phyloP scores from a whole-genome alignment of 1,284 basidiomycete species.

The Sporisorium graminicola region DNA sequence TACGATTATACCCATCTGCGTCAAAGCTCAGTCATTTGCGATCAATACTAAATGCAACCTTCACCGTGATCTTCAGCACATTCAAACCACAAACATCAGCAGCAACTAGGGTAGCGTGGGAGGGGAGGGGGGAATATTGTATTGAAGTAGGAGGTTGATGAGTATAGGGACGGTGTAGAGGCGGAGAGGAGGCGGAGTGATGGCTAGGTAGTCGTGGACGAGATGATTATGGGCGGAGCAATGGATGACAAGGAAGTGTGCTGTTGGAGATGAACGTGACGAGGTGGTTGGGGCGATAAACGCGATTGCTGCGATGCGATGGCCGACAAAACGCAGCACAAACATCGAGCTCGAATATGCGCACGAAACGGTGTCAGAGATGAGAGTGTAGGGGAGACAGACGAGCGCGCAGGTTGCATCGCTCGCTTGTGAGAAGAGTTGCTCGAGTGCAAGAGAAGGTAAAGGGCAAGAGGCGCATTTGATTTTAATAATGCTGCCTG shows the following conservation, averaged over 20 bases:
- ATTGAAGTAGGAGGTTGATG: not conserved
- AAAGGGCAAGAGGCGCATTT: not conserved
- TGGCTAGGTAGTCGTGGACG: not conserved
- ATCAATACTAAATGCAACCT: not conserved
- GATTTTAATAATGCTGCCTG: not conserved
- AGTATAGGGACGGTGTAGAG: not conserved
- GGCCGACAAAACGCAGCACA: not conserved
- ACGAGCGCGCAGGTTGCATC: not conserved
- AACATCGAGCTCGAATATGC: not conserved
- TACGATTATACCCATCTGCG: not conserved
- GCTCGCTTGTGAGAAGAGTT: not conserved
- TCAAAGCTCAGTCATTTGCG: not conserved
- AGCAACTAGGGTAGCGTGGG: no score
- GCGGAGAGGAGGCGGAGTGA: not conserved
- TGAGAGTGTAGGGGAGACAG: not conserved
- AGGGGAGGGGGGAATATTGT: not conserved
- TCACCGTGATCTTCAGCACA: not conserved
- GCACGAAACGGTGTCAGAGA: not conserved
- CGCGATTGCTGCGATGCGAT: not conserved
- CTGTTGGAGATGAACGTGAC: not conserved
- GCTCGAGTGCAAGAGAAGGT: not conserved
- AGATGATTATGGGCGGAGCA: not conserved
- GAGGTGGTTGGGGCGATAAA: not conserved
- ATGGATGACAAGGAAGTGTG: not conserved
- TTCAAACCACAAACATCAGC: not conserved